These are phyloP conservation scores for Hymenoscyphus repandus DNA, from an alignment of 2,329 filamentous ascomycete genomes.

Conservation along the genomic window DNA sequence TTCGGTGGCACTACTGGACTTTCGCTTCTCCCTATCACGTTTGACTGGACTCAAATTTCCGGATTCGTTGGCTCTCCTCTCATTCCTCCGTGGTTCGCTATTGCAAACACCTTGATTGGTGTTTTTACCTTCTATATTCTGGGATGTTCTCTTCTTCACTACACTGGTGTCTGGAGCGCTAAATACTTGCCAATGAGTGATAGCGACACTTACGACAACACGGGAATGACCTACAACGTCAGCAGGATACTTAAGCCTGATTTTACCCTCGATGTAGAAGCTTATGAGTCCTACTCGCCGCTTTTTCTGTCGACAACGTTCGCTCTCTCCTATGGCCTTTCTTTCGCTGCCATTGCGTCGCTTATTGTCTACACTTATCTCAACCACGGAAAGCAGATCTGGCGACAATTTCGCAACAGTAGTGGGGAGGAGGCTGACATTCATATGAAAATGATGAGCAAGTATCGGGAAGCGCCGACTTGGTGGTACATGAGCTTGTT, in stretches of 20 bases:
- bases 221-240: constrained; percentile 58
- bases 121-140: constrained; percentile 59
- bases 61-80: constrained; percentile 22
- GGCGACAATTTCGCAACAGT: constrained; percentile 31
- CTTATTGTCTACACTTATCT: constrained; percentile 63
- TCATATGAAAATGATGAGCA: constrained; percentile 12
- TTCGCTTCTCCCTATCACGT: constrained; percentile 66
- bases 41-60: constrained; percentile 68
- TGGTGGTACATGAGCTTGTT: constrained; percentile 15
- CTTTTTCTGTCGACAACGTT: constrained; percentile 70
- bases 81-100: constrained; percentile 65
- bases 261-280: constrained; percentile 56
- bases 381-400: constrained; percentile 63
- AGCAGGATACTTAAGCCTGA: constrained; percentile 55
- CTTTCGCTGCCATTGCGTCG: constrained; percentile 65
- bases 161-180: constrained; percentile 58
- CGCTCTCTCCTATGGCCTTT: constrained; percentile 63
- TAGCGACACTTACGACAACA: constrained; percentile 67
- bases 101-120: constrained; percentile 66
- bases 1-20: constrained; percentile 63
- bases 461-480: constrained; percentile 6
- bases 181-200: constrained; percentile 65
- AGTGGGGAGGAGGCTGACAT: constrained; percentile 5
- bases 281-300: constrained; percentile 66
- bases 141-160: constrained; percentile 59